Base-by-base conservation (phyloP, 176 grass and related monocot genomes). In the Microstegium vimineum region DNA sequence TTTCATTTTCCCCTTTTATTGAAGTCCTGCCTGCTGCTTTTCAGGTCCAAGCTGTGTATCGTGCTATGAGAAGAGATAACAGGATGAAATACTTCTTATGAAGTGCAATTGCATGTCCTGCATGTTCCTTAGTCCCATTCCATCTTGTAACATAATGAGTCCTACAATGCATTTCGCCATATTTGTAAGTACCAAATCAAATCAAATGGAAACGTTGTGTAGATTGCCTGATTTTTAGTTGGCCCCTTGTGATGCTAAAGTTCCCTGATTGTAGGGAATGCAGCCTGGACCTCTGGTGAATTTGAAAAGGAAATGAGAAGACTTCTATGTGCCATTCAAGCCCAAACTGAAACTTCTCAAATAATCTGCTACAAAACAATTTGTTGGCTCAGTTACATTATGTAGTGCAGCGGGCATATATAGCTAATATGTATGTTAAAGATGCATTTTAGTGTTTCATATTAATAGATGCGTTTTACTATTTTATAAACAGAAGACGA, bases 71-170 rank as follows among this genome's bases (percentile, higher is more conserved):
- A 91, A 94, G 92, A 86, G 92, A 98, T 86, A 94, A 91, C 63
- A 93, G 92, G 42, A 93, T 95, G 95, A 98, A 95, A 75, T 98
- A 98, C 49, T 98, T 98, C 84, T 80, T 95, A 82, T 95, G 79
- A 91, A 82, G 18, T 69, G 68, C 61, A 61, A 61, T 33, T 46
- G 33, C 46, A 49, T n/a, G 3, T n/a, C 52, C 4, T 75, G 40
- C 20, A 81, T 72, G 23, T 82, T 74, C 57, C 52, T n/a, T 82
- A 46, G 32, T 71, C 76, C n/a, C 37, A 4, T 43, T 76, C 28
- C 71, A 36, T 75, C 34, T n/a, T 77, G 56, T 72, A 82, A 72
- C 65, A 64, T 49, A 31, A 42, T 0, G 16, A 26, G 11, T 66
- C 36, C 15, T 78, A 45, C 33, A 27, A 30, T 66, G 59, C 66